Conservation (phyloP, 768 basidiomycete species). For the Lactarius deliciosus region DNA sequence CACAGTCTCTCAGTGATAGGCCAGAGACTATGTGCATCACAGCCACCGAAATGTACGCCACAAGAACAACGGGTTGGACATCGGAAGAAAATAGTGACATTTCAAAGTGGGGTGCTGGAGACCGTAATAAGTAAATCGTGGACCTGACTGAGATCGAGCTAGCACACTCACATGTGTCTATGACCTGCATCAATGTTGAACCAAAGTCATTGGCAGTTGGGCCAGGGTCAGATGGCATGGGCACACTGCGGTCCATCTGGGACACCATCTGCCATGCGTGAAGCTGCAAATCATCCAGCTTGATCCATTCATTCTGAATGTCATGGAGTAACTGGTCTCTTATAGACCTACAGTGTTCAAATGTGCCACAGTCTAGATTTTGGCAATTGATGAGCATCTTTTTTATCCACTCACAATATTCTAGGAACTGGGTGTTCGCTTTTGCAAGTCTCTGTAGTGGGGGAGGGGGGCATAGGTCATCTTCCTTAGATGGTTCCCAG, state of each 20-base stretch:
- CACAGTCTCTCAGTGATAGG: not conserved
- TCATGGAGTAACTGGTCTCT: not conserved
- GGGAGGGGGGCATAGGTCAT: not conserved
- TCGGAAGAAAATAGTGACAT: not conserved
- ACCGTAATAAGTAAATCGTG: too few species aligned
- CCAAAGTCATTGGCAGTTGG: too few species aligned
- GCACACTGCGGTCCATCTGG: not conserved
- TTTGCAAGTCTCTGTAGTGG: not conserved
- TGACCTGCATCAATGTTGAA: too few species aligned
- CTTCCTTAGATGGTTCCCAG: not conserved
- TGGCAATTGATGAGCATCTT: not conserved
- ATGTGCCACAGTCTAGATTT: not conserved
- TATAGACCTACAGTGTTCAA: not conserved
- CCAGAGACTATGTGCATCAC: not conserved
- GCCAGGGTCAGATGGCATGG: not conserved
- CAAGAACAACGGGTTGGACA: not conserved
- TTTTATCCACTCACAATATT: not conserved
- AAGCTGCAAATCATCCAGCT: not conserved
- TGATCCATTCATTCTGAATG: not conserved
- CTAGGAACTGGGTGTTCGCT: not conserved
- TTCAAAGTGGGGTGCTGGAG: not conserved
- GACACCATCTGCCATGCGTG: not conserved
- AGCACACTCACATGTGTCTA: too few species aligned
- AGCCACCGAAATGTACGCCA: not conserved
- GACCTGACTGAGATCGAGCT: too few species aligned